These are phyloP conservation scores for Sicyos edulis DNA, from an alignment of 306 rosid genomes.

Conservation along the genomic window DNA sequence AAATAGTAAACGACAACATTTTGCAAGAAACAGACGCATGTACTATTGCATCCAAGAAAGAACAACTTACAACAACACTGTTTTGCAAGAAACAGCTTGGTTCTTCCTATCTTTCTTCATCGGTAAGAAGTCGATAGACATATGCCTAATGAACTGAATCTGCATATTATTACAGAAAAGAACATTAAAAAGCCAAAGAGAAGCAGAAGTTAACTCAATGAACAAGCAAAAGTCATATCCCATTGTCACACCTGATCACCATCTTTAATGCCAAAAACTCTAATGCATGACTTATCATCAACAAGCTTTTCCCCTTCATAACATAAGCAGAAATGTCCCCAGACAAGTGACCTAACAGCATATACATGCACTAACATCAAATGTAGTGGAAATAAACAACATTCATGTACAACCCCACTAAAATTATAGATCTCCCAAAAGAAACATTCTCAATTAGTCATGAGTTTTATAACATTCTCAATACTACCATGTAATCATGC, in stretches of 20 bases:
- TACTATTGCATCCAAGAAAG: not conserved
- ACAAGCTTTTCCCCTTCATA: conserved; percentile 37
- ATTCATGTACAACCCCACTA: not conserved
- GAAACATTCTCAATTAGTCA: not conserved
- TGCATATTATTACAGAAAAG: conserved; percentile 24
- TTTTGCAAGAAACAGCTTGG: conserved; percentile 22
- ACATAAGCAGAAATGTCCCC: conserved; percentile 53
- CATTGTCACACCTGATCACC: conserved; percentile 42
- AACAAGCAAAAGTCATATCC: not conserved
- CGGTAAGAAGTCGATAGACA: conserved; percentile 39
- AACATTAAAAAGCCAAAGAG: not conserved
- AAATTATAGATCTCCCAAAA: not conserved
- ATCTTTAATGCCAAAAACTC: conserved; percentile 38
- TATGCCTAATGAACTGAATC: conserved; percentile 44
- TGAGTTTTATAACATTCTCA: not conserved
- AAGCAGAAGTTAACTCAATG: conserved; percentile 2
- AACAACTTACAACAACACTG: conserved; percentile 24
- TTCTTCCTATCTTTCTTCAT: conserved; percentile 27
- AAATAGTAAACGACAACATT: not conserved
- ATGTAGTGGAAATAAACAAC: not conserved
- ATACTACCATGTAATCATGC: conserved; percentile 34
- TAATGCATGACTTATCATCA: conserved; percentile 33
- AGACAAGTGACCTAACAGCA: conserved; percentile 37
- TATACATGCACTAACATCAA: not conserved
- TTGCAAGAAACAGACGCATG: conserved; percentile 13